A percentile compares a stretch with the other conserved stretches of the same genome.
Evolutionary conservation across 2,329 filamentous ascomycete genomes (phyloP).

Genomic region (Neofusicoccum ribis): DNA sequence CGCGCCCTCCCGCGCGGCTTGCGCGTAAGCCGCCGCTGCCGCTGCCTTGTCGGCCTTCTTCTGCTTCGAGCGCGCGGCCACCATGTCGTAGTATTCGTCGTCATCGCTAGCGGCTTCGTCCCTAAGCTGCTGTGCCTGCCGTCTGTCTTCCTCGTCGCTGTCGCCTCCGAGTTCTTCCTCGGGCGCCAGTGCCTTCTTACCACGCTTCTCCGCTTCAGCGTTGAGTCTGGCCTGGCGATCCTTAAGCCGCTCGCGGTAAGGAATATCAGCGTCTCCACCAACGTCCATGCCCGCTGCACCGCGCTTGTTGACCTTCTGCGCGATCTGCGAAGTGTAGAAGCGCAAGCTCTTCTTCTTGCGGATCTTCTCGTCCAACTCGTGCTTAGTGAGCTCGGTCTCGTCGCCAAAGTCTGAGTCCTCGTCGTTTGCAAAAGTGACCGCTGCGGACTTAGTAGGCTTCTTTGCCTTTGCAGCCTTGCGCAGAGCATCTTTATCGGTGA

Average conservation of each 20-base stretch:
- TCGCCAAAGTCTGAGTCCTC: slow-evolving; percentile 92
- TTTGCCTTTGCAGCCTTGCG: slow-evolving; percentile 52
- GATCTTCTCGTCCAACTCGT: slow-evolving; percentile 82
- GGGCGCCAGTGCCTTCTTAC: slow-evolving; percentile 58
- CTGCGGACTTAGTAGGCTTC: slow-evolving; percentile 25
- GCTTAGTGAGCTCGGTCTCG: slow-evolving; percentile 74
- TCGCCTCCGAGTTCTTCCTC: slow-evolving; percentile 71
- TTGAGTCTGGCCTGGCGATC: slow-evolving; percentile 86
- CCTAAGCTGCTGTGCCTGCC: slow-evolving; percentile 53
- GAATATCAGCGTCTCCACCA: slow-evolving; percentile 79
- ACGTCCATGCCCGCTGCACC: slow-evolving; percentile 70
- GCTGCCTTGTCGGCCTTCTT: slow-evolving; percentile 77
- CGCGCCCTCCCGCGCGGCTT: slow-evolving; percentile 57
- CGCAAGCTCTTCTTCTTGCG: slow-evolving; percentile 87
- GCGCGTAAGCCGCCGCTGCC: slow-evolving; percentile 56
- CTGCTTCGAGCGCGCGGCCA: slow-evolving; percentile 65
- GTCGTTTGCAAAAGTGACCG: slow-evolving; percentile 40
- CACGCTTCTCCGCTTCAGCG: slow-evolving; percentile 82
- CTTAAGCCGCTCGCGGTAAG: slow-evolving; percentile 81
- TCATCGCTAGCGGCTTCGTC: slow-evolving; percentile 50
- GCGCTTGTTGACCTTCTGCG: slow-evolving; percentile 88
- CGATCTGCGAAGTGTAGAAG: slow-evolving; percentile 98
- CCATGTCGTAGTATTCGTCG: slow-evolving; percentile 86
- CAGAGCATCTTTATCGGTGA: slow-evolving; percentile 53
- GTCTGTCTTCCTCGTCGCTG: slow-evolving; percentile 64